A percentile compares a stretch with the other conserved stretches of the same genome.
Evolutionary conservation across 169 alveolate species (phyloP).

Genomic region (Cryptosporidium sp.): DNA sequence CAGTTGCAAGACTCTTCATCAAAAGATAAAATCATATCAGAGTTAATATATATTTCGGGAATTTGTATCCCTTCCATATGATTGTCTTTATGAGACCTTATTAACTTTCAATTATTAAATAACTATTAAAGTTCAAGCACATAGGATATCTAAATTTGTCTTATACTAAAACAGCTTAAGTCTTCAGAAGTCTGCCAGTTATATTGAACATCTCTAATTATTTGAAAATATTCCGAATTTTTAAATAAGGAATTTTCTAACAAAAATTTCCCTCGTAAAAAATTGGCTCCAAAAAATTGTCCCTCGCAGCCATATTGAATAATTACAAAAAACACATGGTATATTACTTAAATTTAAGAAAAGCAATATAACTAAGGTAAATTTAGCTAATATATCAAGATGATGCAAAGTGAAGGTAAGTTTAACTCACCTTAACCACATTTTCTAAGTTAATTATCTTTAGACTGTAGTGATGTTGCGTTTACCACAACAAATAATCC

Average conservation of each 20-base stretch:
- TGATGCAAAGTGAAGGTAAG: constrained; percentile 76
- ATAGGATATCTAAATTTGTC: not conserved
- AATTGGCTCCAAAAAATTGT: constrained; percentile 68
- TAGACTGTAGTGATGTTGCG: constrained; percentile 40
- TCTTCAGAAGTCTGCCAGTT: not conserved
- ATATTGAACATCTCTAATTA: not conserved
- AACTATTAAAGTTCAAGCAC: not conserved
- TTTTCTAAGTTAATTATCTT: not conserved
- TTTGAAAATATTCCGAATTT: not conserved
- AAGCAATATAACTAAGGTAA: not conserved
- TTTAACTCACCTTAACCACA: not conserved
- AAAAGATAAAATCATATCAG: constrained; percentile 71
- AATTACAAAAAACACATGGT: not conserved
- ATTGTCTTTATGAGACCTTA: constrained; percentile 11
- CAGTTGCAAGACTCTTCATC: constrained; percentile 44
- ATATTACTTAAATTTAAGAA: not conserved
- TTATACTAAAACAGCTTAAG: not conserved
- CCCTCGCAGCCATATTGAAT: constrained; percentile 31
- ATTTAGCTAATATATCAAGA: not conserved
- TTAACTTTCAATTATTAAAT: not conserved
- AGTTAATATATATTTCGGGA: constrained; percentile 68
- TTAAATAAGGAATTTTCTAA: not conserved
- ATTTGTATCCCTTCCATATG: constrained; percentile 65
- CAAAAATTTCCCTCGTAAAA: constrained; percentile 30
- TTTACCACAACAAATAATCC: constrained; percentile 58